A percentile compares a stretch with the other conserved stretches of the same genome.
Conservation (phyloP, 2,329 filamentous ascomycete species). For the Colletotrichum tamarilloi region DNA sequence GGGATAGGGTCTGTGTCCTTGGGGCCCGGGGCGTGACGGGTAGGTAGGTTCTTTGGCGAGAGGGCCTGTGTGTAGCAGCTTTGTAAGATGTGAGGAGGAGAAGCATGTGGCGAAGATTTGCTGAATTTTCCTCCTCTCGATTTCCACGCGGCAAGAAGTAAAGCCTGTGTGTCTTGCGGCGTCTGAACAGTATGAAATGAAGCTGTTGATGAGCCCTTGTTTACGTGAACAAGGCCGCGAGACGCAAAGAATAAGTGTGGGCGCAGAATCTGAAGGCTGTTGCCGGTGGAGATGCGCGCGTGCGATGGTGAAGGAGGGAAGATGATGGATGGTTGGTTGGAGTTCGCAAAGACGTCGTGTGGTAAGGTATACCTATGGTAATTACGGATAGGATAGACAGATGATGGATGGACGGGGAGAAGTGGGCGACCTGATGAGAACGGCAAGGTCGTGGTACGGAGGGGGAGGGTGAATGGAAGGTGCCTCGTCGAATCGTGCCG, state of each 20-base stretch:
- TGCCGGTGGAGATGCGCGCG: constrained; percentile 29
- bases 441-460: constrained; percentile 18
- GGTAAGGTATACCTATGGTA: constrained; percentile 7
- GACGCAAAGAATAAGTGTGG: neutral
- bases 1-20: constrained; percentile 31
- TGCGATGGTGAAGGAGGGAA: constrained; percentile 34
- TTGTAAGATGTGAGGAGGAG: constrained; percentile 21
- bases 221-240: neutral
- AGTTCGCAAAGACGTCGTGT: constrained; percentile 30
- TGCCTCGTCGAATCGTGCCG: constrained; percentile 9
- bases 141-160: constrained; percentile 2
- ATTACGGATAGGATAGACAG: neutral
- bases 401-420: constrained; percentile 34
- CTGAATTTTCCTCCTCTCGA: neutral
- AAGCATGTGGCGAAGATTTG: constrained; percentile 15
- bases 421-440: constrained; percentile 32
- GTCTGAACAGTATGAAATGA: neutral
- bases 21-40: constrained; percentile 20
- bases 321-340: constrained; percentile 37
- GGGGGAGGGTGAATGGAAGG: constrained; percentile 8
- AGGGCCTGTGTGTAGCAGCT: constrained; percentile 28
- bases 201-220: neutral
- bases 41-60: constrained; percentile 22
- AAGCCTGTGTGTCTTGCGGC: neutral
- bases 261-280: constrained; percentile 25